phyloP scores from a whole-genome alignment of 2,329 filamentous ascomycete species.

The Iodosphaeria phyllophila region DNA sequence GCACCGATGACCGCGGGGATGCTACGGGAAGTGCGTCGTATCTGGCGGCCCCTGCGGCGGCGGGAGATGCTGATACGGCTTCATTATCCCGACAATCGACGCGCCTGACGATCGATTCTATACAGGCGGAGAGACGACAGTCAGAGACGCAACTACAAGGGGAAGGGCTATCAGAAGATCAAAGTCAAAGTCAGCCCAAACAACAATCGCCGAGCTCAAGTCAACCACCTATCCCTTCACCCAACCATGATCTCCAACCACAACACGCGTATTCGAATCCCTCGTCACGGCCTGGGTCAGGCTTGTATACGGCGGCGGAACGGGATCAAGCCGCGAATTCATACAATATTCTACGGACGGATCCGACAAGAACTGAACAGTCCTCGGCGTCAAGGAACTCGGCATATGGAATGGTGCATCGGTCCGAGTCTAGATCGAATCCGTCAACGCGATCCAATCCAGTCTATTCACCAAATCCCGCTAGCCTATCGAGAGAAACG shows the following conservation, averaged over 20 bases:
- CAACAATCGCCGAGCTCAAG: conserved; percentile 7
- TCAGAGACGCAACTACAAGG: too few relatives aligned
- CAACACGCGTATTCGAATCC: conserved; percentile 11
- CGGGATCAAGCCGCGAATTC: conserved; percentile 16
- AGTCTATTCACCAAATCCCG: conserved; percentile 32
- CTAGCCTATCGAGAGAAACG: conserved; percentile 44
- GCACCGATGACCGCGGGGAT: too few relatives aligned
- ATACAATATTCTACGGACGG: conserved; percentile 29
- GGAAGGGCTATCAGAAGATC: too few relatives aligned
- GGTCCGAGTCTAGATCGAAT: conserved; percentile 48
- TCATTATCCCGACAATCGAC: too few relatives aligned
- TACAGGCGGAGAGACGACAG: too few relatives aligned
- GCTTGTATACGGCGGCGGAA: conserved; percentile 12
- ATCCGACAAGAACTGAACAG: too few relatives aligned
- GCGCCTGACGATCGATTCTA: too few relatives aligned
- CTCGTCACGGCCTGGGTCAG: conserved; percentile 14
- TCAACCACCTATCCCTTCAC: conserved; percentile 9
- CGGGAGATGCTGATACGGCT: too few relatives aligned
- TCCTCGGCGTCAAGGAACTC: conserved; percentile 37
- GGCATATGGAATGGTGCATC: conserved; percentile 31
- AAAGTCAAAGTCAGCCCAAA: too few relatives aligned
- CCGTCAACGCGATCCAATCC: too few relatives aligned
- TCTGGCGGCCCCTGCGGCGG: too few relatives aligned
- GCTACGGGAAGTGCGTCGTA: too few relatives aligned
- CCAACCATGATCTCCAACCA: conserved; percentile 7